A percentile compares a stretch with the other conserved stretches of the same genome.
Conservation (phyloP, 371 early-diverging fungal genomes). For the Mortierella sp. region DNA sequence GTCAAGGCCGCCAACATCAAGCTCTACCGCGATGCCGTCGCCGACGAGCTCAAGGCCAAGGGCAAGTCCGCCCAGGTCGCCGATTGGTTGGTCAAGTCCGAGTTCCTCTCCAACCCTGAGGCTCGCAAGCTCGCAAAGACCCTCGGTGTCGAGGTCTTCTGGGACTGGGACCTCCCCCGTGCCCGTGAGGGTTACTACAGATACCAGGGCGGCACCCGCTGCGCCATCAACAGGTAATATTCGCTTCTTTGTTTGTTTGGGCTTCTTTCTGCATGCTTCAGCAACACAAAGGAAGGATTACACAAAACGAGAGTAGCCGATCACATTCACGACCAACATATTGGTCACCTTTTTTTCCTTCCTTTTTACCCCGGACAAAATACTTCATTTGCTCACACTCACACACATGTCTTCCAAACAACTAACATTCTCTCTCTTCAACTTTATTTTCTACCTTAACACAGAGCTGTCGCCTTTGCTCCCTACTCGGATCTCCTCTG, state of each 20-base stretch:
- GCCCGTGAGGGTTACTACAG: conserved; percentile 98
- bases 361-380: background rate
- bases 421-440: conserved; percentile 4
- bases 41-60: conserved; percentile 76
- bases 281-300: background rate
- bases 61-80: conserved; percentile 62
- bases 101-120: conserved; percentile 83
- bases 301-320: conserved; percentile 1
- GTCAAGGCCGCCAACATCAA: conserved; percentile 84
- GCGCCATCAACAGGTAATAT: conserved; percentile 84
- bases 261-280: background rate
- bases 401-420: background rate
- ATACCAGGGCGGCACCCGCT: conserved; percentile 94
- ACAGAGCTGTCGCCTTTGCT: conserved; percentile 86
- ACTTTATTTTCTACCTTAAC: background rate
- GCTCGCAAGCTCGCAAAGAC: conserved; percentile 85
- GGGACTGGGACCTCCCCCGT: conserved; percentile 94
- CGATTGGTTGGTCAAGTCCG: conserved; percentile 70
- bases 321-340: conserved; percentile 6
- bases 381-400: background rate
- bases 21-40: conserved; percentile 88
- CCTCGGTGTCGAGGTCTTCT: conserved; percentile 88
- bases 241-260: background rate
- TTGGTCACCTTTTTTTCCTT: background rate
- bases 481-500: conserved; percentile 96